Conservation (phyloP, 2,329 filamentous ascomycete species). For the Cordyceps fumosorosea region DNA sequence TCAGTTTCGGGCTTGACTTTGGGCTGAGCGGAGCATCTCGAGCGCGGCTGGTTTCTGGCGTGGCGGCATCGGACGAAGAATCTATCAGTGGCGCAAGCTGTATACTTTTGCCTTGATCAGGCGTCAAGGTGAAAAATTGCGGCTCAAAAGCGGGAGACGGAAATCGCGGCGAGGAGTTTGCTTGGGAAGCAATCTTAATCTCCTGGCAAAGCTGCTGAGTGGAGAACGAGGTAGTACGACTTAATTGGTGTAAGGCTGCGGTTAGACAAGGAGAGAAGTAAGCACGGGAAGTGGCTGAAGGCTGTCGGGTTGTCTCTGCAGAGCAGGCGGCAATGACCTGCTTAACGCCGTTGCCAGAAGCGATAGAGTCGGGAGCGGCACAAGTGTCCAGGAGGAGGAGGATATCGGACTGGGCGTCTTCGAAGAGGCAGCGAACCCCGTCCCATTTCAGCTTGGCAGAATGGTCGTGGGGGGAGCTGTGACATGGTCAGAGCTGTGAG, state of each 20-base stretch:
- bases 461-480: conserved; percentile 46
- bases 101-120: conserved; percentile 46
- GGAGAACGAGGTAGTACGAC: conserved; percentile 46
- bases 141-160: conserved; percentile 15
- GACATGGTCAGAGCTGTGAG: conserved; percentile 34
- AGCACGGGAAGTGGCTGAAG: conserved; percentile 34
- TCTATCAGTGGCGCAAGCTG: conserved; percentile 42
- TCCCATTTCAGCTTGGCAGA: conserved; percentile 58
- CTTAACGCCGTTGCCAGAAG: conserved; percentile 50
- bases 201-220: conserved; percentile 53
- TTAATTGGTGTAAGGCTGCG: conserved; percentile 49
- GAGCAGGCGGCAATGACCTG: conserved; percentile 56
- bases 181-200: conserved; percentile 36
- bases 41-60: not conserved
- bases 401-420: conserved; percentile 57
- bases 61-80: not conserved
- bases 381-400: conserved; percentile 58
- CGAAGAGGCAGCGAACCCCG: conserved; percentile 54
- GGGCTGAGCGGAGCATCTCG: conserved; percentile 36
- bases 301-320: conserved; percentile 29
- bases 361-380: conserved; percentile 43
- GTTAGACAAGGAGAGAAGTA: conserved; percentile 54
- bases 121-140: conserved; percentile 48
- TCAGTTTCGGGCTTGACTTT: conserved; percentile 45
- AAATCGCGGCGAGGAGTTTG: conserved; percentile 28